These are phyloP conservation scores for Ceriops tagal DNA, from an alignment of 345 rosid genomes.

Conservation along the genomic window DNA sequence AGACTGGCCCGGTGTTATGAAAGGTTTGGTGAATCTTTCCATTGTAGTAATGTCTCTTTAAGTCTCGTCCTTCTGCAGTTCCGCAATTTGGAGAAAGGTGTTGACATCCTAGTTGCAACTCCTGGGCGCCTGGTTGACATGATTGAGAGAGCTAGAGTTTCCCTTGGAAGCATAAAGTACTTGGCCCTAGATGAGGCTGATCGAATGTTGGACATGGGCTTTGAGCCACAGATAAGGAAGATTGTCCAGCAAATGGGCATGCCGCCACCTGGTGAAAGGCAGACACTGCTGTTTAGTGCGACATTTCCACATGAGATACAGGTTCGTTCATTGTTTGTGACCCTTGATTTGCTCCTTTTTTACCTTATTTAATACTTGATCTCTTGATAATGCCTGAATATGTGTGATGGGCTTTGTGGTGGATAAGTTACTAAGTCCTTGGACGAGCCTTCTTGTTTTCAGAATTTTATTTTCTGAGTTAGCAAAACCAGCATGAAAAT, in stretches of 20 bases:
- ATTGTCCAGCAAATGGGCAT: constrained; percentile 50
- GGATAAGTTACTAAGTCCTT: no score
- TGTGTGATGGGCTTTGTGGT: no score
- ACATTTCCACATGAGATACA: constrained; percentile 53
- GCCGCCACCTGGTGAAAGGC: constrained; percentile 50
- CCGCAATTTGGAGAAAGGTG: constrained; percentile 44
- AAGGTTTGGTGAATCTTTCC: neutral
- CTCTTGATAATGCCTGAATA: no score
- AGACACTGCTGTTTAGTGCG: constrained; percentile 58
- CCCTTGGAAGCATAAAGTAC: constrained; percentile 36
- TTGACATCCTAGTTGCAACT: constrained; percentile 53
- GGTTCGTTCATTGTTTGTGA: constrained; percentile 19
- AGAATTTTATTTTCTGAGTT: no score
- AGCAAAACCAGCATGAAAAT: no score
- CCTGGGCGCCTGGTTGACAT: constrained; percentile 55
- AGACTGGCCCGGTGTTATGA: no score
- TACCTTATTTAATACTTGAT: no score
- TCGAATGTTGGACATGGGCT: constrained; percentile 62
- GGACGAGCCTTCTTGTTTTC: no score
- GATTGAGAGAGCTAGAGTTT: constrained; percentile 46
- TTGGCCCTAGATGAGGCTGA: constrained; percentile 61
- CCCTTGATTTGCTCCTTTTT: neutral
- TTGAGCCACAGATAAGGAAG: constrained; percentile 56
- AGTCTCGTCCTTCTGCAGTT: constrained; percentile 24
- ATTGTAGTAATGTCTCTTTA: neutral